Conservation (phyloP, 345 rosid species). For the Capsella bursapastoris region DNA sequence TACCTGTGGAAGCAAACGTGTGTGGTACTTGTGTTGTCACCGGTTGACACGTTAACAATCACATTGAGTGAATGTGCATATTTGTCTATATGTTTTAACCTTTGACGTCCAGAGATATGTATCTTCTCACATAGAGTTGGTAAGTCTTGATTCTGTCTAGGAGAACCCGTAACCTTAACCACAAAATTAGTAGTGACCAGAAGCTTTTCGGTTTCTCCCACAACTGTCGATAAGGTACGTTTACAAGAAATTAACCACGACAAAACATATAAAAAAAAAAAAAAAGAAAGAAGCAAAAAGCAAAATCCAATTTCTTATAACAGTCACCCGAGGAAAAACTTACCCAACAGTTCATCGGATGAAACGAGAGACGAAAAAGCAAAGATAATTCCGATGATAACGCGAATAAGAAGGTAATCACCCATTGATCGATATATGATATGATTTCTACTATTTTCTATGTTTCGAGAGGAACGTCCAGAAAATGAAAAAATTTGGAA, state of each 20-base stretch:
- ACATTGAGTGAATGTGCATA: slow-evolving; percentile 64
- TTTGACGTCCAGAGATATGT: slow-evolving; percentile 54
- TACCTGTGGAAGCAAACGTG: slow-evolving; percentile 83
- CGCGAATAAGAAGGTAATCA: neutral
- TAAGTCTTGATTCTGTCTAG: slow-evolving; percentile 59
- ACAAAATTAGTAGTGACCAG: slow-evolving; percentile 39
- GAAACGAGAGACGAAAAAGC: neutral
- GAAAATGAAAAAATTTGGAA: slow-evolving; percentile 51
- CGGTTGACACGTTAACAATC: slow-evolving; percentile 50
- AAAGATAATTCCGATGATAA: neutral
- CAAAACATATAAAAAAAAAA: no score
- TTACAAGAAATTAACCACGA: no score
- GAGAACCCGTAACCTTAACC: slow-evolving; percentile 55
- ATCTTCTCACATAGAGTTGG: slow-evolving; percentile 63
- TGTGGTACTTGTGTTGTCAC: slow-evolving; percentile 41
- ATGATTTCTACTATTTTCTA: no score
- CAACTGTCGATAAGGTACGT: no score
- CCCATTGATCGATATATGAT: neutral
- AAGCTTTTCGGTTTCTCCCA: no score
- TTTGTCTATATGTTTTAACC: slow-evolving; percentile 56
- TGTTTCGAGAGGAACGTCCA: slow-evolving; percentile 48
- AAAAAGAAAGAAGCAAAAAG: no score
- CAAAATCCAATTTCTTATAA: no score
- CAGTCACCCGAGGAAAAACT: neutral
- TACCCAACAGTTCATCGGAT: neutral